Evolutionary conservation across 177 flowering plant species (phyloP), one percentile per base, ranked within the genome.

Genomic region (Vitis hybrid): DNA sequence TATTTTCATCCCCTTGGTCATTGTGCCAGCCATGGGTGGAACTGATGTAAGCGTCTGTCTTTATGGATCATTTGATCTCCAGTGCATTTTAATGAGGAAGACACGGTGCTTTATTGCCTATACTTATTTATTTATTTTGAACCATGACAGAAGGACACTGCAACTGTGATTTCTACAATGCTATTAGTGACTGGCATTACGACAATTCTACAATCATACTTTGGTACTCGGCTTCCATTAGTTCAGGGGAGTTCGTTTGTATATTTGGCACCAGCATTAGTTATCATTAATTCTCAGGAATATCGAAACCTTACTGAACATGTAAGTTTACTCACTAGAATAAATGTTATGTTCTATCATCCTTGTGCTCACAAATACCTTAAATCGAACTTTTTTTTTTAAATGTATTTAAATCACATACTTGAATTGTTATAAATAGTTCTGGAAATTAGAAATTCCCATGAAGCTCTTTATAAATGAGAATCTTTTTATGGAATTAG

Each of bases 161-260:
- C 97, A 13, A 87, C 85, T 18, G 91, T 94, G 57, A 86, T 94
- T 79, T 94, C 97, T 10, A 92, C 98, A 57, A 85, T 91, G 91
- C 75, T 94, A 67, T 79, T 94, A 70, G 80, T 94, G 14, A 83
- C 97, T 71, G 98, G 98, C 62, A 59, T 89, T 45, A 80, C 97
- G 5, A 94, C 97, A 32, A 78, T 91, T 56, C 71, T 94, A 65
- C 94, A 94, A 66, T 85, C 90, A 58, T 89, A 78, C 78, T 86
- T 91, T 72, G 98, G 98, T n/a, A 89, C 97, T 18, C 87, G 98
- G 15, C 92, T 94, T 71, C 98, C 98, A 52, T 67, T 94, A 76
- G 95, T 94, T 77, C 98, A 94, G 80, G 98, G 98, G 62, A 88
- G 97, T 79, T 94, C 98, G 15, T 94, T 94, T 77, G 90, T 92